These are phyloP conservation scores for Wickerhamiella pararugosa DNA, from an alignment of 1,139 yeast species.

Conservation along the genomic window DNA sequence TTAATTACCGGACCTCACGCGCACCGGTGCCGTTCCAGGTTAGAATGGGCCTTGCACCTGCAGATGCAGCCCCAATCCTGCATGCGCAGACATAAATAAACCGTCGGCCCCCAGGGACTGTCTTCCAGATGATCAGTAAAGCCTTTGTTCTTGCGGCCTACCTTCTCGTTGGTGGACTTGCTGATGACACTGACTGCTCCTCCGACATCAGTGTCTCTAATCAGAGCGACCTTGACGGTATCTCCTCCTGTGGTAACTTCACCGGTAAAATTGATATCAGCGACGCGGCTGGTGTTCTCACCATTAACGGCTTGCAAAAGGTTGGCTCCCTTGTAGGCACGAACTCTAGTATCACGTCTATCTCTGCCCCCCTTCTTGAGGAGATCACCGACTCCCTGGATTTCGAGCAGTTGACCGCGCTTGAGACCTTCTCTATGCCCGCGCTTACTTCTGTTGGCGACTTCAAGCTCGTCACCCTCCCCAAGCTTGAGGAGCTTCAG, in stretches of 20 bases:
- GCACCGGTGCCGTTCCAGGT: background rate
- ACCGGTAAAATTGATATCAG: constrained; percentile 61
- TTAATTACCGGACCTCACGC: too few species aligned
- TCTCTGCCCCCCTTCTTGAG: constrained; percentile 66
- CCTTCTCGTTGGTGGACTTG: constrained; percentile 6
- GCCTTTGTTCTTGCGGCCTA: constrained; percentile 8
- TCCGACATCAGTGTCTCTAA: constrained; percentile 31
- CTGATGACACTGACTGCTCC: constrained; percentile 10
- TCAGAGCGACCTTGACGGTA: constrained; percentile 60
- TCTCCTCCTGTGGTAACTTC: constrained; percentile 63
- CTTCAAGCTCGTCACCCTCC: constrained; percentile 65
- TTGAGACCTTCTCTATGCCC: constrained; percentile 61
- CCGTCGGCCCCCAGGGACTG: constrained; percentile 1
- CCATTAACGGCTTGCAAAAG: constrained; percentile 42
- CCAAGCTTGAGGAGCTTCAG: constrained; percentile 57
- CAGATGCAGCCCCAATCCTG: background rate
- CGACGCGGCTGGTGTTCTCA: constrained; percentile 38
- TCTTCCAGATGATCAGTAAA: constrained; percentile 9
- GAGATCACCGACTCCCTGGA: constrained; percentile 57
- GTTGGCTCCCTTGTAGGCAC: constrained; percentile 59
- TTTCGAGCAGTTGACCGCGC: constrained; percentile 49
- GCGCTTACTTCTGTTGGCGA: constrained; percentile 67
- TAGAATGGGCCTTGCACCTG: constrained; percentile 2
- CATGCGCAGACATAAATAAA: constrained; percentile 7
- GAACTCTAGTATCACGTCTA: constrained; percentile 45